Percentiles rank a stretch among this genome's conserved stretches.
These are phyloP conservation scores for Aspergillus jensenii DNA, from an alignment of 2,329 filamentous ascomycete genomes.

Conservation along the genomic window DNA sequence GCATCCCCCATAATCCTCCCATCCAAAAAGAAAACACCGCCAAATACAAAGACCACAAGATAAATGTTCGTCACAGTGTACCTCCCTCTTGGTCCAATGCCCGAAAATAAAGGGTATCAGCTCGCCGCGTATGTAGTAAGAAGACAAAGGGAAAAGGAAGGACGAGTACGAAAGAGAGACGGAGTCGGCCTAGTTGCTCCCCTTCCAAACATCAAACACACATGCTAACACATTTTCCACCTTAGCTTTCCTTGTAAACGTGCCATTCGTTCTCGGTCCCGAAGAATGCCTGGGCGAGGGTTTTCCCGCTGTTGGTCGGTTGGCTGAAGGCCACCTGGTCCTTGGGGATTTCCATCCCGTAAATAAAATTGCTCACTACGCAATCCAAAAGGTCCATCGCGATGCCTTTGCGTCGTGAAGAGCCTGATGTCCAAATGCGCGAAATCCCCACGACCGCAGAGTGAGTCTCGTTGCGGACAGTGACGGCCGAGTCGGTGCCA, in stretches of 20 bases:
- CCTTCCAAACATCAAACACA: neutral
- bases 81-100: slow-evolving; percentile 18
- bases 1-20: neutral
- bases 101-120: slow-evolving; percentile 25
- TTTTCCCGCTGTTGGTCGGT: slow-evolving; percentile 62
- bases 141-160: slow-evolving; percentile 13
- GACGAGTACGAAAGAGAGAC: slow-evolving; percentile 9
- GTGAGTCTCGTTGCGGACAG: slow-evolving; percentile 42
- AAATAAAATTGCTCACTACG: slow-evolving; percentile 56
- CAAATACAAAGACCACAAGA: slow-evolving; percentile 17
- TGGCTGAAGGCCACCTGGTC: slow-evolving; percentile 63
- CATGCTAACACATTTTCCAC: neutral
- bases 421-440: slow-evolving; percentile 63
- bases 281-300: slow-evolving; percentile 59
- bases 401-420: slow-evolving; percentile 57
- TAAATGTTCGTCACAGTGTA: slow-evolving; percentile 22
- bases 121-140: slow-evolving; percentile 18
- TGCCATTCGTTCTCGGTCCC: slow-evolving; percentile 56
- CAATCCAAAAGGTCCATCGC: slow-evolving; percentile 59
- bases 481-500: slow-evolving; percentile 44
- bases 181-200: neutral
- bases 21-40: slow-evolving; percentile 18
- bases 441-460: slow-evolving; percentile 61
- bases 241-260: slow-evolving; percentile 54
- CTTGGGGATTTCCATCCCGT: slow-evolving; percentile 56